Conservation (phyloP, 2,329 filamentous ascomycete genomes). For the Fusarium siculi region DNA sequence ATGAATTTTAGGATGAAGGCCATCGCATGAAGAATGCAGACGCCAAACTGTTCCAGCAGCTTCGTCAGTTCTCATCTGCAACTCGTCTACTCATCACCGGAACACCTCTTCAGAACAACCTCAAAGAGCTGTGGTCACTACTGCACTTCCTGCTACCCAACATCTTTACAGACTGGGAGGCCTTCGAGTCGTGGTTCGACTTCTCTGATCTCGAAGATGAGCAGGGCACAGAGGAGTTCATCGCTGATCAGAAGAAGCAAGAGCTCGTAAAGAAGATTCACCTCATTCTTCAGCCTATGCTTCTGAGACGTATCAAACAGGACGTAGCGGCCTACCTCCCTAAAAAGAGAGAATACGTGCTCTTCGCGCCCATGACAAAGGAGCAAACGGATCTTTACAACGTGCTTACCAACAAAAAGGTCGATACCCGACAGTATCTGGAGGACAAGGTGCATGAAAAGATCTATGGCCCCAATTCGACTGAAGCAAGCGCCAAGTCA, state of each 20-base stretch:
- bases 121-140: slow-evolving; percentile 93
- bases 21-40: slow-evolving; percentile 98
- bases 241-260: slow-evolving; percentile 75
- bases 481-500: slow-evolving; percentile 47
- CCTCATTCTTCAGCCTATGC: slow-evolving; percentile 88
- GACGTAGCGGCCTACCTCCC: slow-evolving; percentile 93
- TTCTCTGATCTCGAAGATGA: slow-evolving; percentile 93
- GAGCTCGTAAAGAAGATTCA: slow-evolving; percentile 79
- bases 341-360: slow-evolving; percentile 94
- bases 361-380: slow-evolving; percentile 90
- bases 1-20: slow-evolving; percentile 77
- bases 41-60: slow-evolving; percentile 87
- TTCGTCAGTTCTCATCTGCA: slow-evolving; percentile 88
- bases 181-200: slow-evolving; percentile 96
- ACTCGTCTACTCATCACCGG: slow-evolving; percentile 94
- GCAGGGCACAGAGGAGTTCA: slow-evolving; percentile 78
- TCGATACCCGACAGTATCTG: slow-evolving; percentile 77
- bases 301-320: slow-evolving; percentile 88
- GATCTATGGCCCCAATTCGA: slow-evolving; percentile 53
- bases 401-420: slow-evolving; percentile 65
- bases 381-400: slow-evolving; percentile 93
- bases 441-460: slow-evolving; percentile 81
- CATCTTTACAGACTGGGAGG: slow-evolving; percentile 92
- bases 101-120: slow-evolving; percentile 94
- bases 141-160: slow-evolving; percentile 92